A percentile compares a stretch with the other conserved stretches of the same genome.
phyloP scores from a whole-genome alignment of 805 yeast species.

The Sugiyamaella mastotermitis region DNA sequence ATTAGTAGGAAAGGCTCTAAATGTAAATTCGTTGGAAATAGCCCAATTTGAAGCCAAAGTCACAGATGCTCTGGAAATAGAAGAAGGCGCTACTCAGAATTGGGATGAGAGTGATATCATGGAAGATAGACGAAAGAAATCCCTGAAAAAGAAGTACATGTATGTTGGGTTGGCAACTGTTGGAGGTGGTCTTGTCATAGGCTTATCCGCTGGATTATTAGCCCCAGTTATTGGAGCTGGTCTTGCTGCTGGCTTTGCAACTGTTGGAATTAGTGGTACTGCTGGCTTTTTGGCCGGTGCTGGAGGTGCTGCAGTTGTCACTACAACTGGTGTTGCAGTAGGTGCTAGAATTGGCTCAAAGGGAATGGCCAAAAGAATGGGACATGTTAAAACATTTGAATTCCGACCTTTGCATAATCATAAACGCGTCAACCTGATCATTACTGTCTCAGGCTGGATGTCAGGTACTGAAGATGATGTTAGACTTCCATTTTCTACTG shows the following conservation, averaged over 20 bases:
- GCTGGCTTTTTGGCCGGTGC: slow-evolving; percentile 90
- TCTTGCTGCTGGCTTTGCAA: slow-evolving; percentile 91
- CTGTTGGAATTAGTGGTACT: slow-evolving; percentile 93
- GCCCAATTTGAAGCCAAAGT: slow-evolving; percentile 85
- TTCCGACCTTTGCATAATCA: slow-evolving; percentile 89
- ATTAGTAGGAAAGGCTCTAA: slow-evolving; percentile 57
- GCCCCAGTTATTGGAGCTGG: slow-evolving; percentile 99
- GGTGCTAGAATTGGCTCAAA: slow-evolving; percentile 85
- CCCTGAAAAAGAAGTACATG: slow-evolving; percentile 61
- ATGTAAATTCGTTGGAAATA: slow-evolving; percentile 59
- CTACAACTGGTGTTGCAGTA: slow-evolving; percentile 82
- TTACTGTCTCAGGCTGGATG: slow-evolving; percentile 98
- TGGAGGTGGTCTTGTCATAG: slow-evolving; percentile 92
- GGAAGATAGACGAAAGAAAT: slow-evolving; percentile 61
- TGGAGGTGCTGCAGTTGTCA: slow-evolving; percentile 92
- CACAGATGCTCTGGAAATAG: slow-evolving; percentile 85
- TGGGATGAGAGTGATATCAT: slow-evolving; percentile 70
- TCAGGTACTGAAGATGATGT: slow-evolving; percentile 92
- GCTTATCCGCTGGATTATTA: slow-evolving; percentile 87
- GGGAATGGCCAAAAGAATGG: slow-evolving; percentile 83
- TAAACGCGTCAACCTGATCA: slow-evolving; percentile 75
- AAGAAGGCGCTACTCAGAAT: slow-evolving; percentile 69
- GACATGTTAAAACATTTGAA: slow-evolving; percentile 90
- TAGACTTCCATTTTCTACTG: slow-evolving; percentile 89
- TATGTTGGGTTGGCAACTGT: slow-evolving; percentile 93